These are phyloP conservation scores for Amniculicola lignicola DNA, from an alignment of 495 filamentous ascomycete genomes.

Conservation along the genomic window DNA sequence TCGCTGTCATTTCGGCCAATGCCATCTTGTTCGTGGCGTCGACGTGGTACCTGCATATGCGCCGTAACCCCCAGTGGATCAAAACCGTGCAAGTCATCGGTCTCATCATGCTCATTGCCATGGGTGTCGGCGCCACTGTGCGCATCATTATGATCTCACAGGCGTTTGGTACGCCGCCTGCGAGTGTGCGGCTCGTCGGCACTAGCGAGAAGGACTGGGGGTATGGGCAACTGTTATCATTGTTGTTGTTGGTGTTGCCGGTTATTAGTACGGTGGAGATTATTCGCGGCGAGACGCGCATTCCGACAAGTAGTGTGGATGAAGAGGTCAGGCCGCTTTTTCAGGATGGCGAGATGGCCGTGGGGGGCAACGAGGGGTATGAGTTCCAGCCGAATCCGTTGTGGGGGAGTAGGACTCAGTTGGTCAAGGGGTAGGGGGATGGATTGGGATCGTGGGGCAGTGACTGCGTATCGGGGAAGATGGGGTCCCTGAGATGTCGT, in stretches of 20 bases:
- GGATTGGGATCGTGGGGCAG: no score
- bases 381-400: slow-evolving; percentile 26
- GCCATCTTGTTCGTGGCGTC: slow-evolving; percentile 50
- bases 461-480: no score
- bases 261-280: slow-evolving; percentile 55
- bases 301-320: slow-evolving; percentile 18
- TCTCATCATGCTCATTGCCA: slow-evolving; percentile 48
- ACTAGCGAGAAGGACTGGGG: slow-evolving; percentile 54
- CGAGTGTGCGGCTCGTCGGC: slow-evolving; percentile 43
- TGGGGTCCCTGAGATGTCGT: no score
- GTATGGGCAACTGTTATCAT: slow-evolving; percentile 54
- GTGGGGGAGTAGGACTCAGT: slow-evolving; percentile 7
- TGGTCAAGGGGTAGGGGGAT: not conserved
- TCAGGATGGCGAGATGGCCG: slow-evolving; percentile 8
- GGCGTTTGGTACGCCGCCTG: slow-evolving; percentile 49
- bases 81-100: slow-evolving; percentile 48
- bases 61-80: slow-evolving; percentile 45
- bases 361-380: not conserved
- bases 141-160: slow-evolving; percentile 51
- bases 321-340: slow-evolving; percentile 9
- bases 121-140: slow-evolving; percentile 50
- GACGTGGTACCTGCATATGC: slow-evolving; percentile 56
- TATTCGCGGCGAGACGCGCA: slow-evolving; percentile 48
- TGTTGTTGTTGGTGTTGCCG: slow-evolving; percentile 54
- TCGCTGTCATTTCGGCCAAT: slow-evolving; percentile 52